Evolutionary conservation across 2,329 filamentous ascomycete species (phyloP), one percentile per base, ranked within the genome.

Genomic region (Clarireedia monteithiana): DNA sequence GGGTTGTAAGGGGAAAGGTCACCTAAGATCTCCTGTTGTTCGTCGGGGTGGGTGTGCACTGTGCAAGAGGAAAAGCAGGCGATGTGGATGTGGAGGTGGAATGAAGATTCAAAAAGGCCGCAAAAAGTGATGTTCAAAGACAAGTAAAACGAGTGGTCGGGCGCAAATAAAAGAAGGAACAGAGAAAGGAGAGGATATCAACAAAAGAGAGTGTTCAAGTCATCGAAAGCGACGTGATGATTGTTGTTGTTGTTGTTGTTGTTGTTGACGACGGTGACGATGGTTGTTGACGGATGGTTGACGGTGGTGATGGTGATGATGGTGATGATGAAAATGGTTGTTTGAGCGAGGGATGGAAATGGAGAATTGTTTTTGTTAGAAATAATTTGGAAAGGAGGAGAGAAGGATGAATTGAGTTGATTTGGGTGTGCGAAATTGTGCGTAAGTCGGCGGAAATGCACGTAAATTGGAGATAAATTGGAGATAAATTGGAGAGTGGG

Each of bases 201-300:
- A 30, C 30, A 44, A n/a, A 56, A 60, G 59, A 55, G 58, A 60
- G 56, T 52, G 56, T 50, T 34, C 30, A 49, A 59, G 42, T 52
- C 59, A 61, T 61, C 54, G 56, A 59, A 49, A 58, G 40, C 30
- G 40, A 52, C 27, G 17, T 26, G 4, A 14, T 24, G 27, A 45
- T 20, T 20, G 39, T 40, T 40, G 24, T 26, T 30, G n/a, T 45
- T 20, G 39, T 40, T 40, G 24, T 26, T 30, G n/a, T 45, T 5
- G 27, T 2, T 20, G 20, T 20, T 5, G 27, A 23, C 27, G 50
- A 26, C 50, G 50, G 20, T 17, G 12, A 52, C 26, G 50, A 46
- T 46, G 39, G 23, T 87, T 0, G n/a, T 85, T 0, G 79, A 77
- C 9, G 10, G 39, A 42, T 20, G 17, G n/a, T 20, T 17, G 15